Conservation (phyloP, 768 basidiomycete genomes). For the Baorangia bicolor region DNA sequence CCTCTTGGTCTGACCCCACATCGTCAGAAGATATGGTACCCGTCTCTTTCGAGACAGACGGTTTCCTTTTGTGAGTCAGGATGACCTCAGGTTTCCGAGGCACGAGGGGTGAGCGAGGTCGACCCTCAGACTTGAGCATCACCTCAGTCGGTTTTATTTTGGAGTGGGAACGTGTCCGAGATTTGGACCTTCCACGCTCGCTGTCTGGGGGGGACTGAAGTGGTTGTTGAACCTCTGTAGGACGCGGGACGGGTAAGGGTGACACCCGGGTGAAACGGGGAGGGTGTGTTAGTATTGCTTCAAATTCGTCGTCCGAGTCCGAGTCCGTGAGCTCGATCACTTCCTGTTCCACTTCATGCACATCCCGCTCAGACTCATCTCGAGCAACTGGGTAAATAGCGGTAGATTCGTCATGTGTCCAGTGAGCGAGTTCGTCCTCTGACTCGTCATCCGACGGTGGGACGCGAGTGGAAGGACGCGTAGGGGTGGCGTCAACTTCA, state of each 20-base stretch:
- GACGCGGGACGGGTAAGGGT: neutral
- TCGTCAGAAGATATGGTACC: neutral
- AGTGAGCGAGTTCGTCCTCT: constrained; percentile 49
- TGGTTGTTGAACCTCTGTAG: constrained; percentile 3
- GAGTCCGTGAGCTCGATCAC: constrained; percentile 27
- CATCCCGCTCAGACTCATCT: constrained; percentile 18
- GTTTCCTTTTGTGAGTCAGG: constrained; percentile 5
- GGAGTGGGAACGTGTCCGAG: constrained; percentile 6
- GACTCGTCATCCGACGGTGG: constrained; percentile 33
- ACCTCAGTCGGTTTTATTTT: neutral
- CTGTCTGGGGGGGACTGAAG: constrained; percentile 17
- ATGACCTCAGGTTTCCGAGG: constrained; percentile 12
- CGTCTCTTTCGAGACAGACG: neutral
- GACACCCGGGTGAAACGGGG: constrained; percentile 12
- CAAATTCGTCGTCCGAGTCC: constrained; percentile 32
- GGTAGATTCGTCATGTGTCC: constrained; percentile 44
- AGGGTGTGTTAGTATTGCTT: constrained; percentile 25
- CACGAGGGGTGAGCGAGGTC: neutral
- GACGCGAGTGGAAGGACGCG: constrained; percentile 5
- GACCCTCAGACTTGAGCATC: constrained; percentile 1
- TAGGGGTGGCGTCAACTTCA: constrained; percentile 20
- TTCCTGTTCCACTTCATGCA: constrained; percentile 16
- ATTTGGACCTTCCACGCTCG: constrained; percentile 11
- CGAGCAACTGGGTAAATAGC: constrained; percentile 32
- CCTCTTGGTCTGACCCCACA: constrained; percentile 1